Percentiles rank a stretch among this genome's conserved stretches.
Conservation (phyloP, 805 yeast genomes). For the Zygosaccharomyces gambellarensis region DNA sequence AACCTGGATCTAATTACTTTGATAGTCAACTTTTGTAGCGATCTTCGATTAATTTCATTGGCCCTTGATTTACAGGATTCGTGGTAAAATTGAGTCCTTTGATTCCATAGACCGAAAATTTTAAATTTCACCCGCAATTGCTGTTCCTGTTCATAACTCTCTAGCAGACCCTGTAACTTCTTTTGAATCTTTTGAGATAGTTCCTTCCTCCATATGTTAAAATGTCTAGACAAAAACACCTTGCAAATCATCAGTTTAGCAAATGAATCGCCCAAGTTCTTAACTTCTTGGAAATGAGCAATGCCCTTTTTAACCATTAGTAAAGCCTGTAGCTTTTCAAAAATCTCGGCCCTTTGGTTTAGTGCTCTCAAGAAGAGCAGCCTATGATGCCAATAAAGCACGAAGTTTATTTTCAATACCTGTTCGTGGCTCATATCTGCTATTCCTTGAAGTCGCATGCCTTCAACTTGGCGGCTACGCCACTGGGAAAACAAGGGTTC, state of each 20-base stretch:
- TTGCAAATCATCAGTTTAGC: constrained; percentile 6
- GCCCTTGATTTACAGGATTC: constrained; percentile 13
- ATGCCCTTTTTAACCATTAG: constrained; percentile 11
- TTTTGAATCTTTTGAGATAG: not conserved
- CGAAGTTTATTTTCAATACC: not conserved
- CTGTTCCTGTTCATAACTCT: constrained; percentile 6
- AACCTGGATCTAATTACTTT: not conserved
- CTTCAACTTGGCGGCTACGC: constrained; percentile 1
- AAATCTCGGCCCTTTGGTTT: constrained; percentile 11
- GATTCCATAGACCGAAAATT: constrained; percentile 12
- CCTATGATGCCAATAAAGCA: constrained; percentile 5
- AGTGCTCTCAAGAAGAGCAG: constrained; percentile 4
- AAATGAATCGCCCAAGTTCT: constrained; percentile 4
- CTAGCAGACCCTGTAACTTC: constrained; percentile 9
- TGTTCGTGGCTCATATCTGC: constrained; percentile 2
- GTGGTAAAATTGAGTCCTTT: constrained; percentile 7
- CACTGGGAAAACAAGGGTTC: constrained; percentile 3
- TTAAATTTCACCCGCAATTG: not conserved
- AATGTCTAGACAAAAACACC: constrained; percentile 2
- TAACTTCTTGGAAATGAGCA: constrained; percentile 8
- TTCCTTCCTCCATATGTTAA: constrained; percentile 5
- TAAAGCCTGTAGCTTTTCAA: constrained; percentile 13
- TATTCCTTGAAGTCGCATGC: not conserved
- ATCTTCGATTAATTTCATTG: constrained; percentile 5
- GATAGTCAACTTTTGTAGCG: not conserved